Evolutionary conservation across 2,329 filamentous ascomycete genomes (phyloP), one percentile per base, ranked within the genome.

Genomic region (Colletotrichum camelliae): DNA sequence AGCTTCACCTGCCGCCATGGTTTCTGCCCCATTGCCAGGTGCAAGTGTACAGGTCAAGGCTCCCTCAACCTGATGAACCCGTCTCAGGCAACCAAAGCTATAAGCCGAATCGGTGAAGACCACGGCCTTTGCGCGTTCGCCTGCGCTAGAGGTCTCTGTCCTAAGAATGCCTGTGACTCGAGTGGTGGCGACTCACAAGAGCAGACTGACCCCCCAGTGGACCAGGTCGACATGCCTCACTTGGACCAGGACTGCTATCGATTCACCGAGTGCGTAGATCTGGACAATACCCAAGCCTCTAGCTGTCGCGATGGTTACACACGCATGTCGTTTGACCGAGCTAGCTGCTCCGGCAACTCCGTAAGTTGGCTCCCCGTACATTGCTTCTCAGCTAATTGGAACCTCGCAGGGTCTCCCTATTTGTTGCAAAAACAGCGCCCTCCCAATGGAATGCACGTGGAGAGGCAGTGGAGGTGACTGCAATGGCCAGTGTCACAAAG

Each of bases 1-100:
- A 86, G 83, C 70, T 89, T 83, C 74, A 81, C 85, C 9, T 88
- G 87, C 60, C 84, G 84, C 72, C 85, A 87, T 77, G 87, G 86
- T 0, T 88, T 88, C 72, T 88, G 86, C 60, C 87, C 87, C 0
- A 64, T 79, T 7, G 82, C 18, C 85, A 75, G 72, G 18, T 80
- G 79, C 43, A 79, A 87, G 9, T 67, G 29, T 15, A 64, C 27
- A 12, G 24, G 24, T 12, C 35, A 68, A 9, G 66, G 61, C 10
- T 39, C 43, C 12, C 60, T 60, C 67, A 39, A 66, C 16, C 62
- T 68, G 10, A 18, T 74, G 16, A 74, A 66, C 35, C 72, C 72
- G 15, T 37, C 55, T 27, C 52, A 18, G 27, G 35, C 21, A 7
- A 43, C 57, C 10, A 33, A 65, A 43, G 31, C 66, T 31, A 48